These are phyloP conservation scores for Pleurotus citrinopileatus DNA, from an alignment of 768 basidiomycete species.

Conservation along the genomic window DNA sequence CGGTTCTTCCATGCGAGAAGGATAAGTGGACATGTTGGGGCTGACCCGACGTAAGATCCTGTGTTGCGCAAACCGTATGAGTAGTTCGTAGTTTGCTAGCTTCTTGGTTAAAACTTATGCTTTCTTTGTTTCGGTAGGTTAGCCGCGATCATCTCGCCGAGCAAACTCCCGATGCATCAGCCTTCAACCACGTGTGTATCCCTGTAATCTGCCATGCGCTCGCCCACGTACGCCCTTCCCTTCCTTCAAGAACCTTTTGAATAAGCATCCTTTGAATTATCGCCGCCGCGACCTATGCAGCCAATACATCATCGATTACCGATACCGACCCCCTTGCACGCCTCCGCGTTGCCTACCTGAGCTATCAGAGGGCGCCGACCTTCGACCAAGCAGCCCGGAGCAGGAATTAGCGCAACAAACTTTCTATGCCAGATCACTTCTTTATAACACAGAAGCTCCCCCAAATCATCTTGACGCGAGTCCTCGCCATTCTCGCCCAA, in stretches of 20 bases:
- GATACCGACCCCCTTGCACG: slow-evolving; percentile 23
- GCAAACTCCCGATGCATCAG: slow-evolving; percentile 8
- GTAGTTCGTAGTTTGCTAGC: no score
- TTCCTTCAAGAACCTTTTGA: slow-evolving; percentile 19
- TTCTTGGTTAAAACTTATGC: no score
- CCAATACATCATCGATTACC: slow-evolving; percentile 14
- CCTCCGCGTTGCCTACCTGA: slow-evolving; percentile 21
- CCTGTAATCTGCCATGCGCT: slow-evolving; percentile 10
- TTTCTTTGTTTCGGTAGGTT: slow-evolving; percentile 15
- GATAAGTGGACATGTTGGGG: no score
- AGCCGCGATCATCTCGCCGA: slow-evolving; percentile 16
- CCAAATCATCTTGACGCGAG: slow-evolving; percentile 23
- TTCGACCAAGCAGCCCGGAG: no score
- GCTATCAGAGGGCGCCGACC: slow-evolving; percentile 16
- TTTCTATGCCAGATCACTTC: neutral
- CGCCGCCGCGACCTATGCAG: slow-evolving; percentile 18
- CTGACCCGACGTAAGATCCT: no score
- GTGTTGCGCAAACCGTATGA: no score
- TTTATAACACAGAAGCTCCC: slow-evolving; percentile 6
- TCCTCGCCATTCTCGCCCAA: slow-evolving; percentile 26
- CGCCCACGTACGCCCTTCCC: neutral
- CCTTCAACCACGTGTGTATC: slow-evolving; percentile 18
- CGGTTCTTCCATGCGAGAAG: no score
- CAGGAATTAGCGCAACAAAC: neutral
- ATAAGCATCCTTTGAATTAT: slow-evolving; percentile 25